A percentile compares a stretch with the other conserved stretches of the same genome.
Evolutionary conservation across 129 eudicot species (phyloP).

Genomic region (Oenanthe sinensis): DNA sequence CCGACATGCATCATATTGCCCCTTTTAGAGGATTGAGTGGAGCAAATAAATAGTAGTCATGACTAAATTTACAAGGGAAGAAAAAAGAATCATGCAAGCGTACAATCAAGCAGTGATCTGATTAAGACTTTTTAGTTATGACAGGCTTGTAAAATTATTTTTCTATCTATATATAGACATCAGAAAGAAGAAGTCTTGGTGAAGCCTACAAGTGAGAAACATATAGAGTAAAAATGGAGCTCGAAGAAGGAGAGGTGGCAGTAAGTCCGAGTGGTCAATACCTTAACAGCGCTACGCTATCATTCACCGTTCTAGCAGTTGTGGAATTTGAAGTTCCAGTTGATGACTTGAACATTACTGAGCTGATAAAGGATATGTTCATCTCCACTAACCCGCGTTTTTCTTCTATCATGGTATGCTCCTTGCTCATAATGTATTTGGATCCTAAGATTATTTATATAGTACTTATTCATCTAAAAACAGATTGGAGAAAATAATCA

Average conservation of each 20-base stretch:
- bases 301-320: neutral
- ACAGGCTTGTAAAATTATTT: neutral
- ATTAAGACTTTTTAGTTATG: neutral
- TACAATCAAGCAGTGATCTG: neutral
- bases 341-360: neutral
- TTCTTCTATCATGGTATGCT: conserved; percentile 6
- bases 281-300: neutral
- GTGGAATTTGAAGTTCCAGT: conserved; percentile 10
- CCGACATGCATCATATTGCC: neutral
- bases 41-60: neutral
- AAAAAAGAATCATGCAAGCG: neutral
- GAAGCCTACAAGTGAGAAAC: neutral
- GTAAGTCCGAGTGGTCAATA: conserved; percentile 4
- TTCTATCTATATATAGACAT: neutral
- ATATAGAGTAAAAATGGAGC: neutral
- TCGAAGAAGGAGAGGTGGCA: conserved; percentile 2
- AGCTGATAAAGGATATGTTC: neutral
- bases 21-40: neutral
- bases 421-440: neutral
- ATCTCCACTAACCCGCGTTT: neutral
- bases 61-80: neutral
- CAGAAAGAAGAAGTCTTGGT: neutral
- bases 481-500: conserved; percentile 33
- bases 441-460: no score
- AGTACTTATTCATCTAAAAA: neutral